These are phyloP conservation scores for Raddia guianensis DNA, from an alignment of 176 grass and related monocot genomes.

Conservation along the genomic window DNA sequence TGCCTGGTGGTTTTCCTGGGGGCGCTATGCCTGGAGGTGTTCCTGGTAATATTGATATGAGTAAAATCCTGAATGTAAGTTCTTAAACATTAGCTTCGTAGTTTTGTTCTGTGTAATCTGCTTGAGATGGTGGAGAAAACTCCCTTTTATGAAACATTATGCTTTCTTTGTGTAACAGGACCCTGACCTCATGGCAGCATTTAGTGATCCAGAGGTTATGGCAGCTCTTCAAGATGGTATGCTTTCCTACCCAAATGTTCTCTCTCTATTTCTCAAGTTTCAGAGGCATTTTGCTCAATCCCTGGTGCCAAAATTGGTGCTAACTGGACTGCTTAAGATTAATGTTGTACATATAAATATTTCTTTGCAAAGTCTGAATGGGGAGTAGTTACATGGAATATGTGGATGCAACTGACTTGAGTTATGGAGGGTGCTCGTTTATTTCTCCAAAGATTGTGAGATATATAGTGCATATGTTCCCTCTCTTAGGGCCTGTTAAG, in stretches of 20 bases:
- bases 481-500: background rate
- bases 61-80: constrained; percentile 89
- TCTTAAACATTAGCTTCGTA: background rate
- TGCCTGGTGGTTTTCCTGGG: constrained; percentile 59
- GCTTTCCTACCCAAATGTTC: constrained; percentile 5
- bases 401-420: background rate
- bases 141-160: constrained; percentile 7
- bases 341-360: background rate
- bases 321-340: background rate
- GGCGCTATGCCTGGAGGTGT: constrained; percentile 63
- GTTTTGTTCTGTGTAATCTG: background rate
- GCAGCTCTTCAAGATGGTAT: constrained; percentile 92
- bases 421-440: background rate
- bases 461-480: background rate
- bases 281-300: background rate
- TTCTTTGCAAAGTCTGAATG: background rate
- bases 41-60: constrained; percentile 84
- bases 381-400: background rate
- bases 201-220: constrained; percentile 90
- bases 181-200: constrained; percentile 84
- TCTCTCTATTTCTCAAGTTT: background rate
- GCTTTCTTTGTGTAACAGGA: constrained; percentile 54
- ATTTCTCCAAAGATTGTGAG: background rate
- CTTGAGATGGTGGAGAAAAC: background rate
- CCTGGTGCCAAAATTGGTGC: background rate